Percentiles rank a stretch among this genome's conserved stretches.
Evolutionary conservation across 2,329 filamentous ascomycete genomes (phyloP).

Genomic region (Fusarium sp.): DNA sequence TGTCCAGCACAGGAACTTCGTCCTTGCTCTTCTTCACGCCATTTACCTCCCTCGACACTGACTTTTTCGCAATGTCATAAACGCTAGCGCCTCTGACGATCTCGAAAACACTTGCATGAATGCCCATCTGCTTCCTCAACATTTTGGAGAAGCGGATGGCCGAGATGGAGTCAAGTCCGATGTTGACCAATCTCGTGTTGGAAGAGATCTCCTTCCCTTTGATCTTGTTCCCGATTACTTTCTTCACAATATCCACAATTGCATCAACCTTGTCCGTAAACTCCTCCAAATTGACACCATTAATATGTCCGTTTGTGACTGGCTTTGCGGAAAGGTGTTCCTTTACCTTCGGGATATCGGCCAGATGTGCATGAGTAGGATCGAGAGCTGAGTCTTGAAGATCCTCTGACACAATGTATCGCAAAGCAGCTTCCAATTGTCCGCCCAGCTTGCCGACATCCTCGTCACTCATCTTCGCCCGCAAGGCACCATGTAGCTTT

Average conservation of each 20-base stretch:
- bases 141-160: slow-evolving; percentile 35
- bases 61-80: background rate
- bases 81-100: slow-evolving; percentile 29
- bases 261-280: background rate
- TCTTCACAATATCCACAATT: slow-evolving; percentile 9
- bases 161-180: slow-evolving; percentile 28
- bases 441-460: background rate
- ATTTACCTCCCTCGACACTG: background rate
- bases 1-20: too few species aligned
- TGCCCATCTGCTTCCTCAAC: slow-evolving; percentile 13
- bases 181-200: slow-evolving; percentile 18
- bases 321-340: background rate
- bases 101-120: slow-evolving; percentile 16
- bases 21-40: background rate
- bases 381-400: background rate
- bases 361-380: background rate
- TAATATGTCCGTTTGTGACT: background rate
- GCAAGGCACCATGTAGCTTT: slow-evolving; percentile 13
- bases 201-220: slow-evolving; percentile 9
- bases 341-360: background rate
- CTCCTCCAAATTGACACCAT: background rate
- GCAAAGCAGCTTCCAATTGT: background rate
- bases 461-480: background rate
- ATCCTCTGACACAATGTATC: background rate
- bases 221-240: slow-evolving; percentile 2